Conservation (phyloP, 768 basidiomycete species). For the Mycena haematopus region DNA sequence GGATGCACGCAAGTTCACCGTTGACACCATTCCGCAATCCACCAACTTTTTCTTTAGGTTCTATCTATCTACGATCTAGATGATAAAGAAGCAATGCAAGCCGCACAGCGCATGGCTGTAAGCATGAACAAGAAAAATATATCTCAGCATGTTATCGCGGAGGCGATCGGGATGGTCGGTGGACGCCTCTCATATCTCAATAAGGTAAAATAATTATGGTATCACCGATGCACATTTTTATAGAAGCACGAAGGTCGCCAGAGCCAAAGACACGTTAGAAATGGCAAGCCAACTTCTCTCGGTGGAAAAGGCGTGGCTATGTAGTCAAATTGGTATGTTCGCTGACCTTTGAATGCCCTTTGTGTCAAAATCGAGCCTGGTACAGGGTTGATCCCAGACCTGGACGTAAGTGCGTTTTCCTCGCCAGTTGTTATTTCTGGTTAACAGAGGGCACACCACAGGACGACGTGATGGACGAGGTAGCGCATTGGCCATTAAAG, state of each 20-base stretch:
- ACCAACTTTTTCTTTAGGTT: conserved; percentile 48
- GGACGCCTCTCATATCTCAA: conserved; percentile 83
- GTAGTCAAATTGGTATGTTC: conserved; percentile 70
- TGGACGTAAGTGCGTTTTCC: conserved; percentile 47
- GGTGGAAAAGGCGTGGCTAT: conserved; percentile 82
- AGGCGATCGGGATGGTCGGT: conserved; percentile 70
- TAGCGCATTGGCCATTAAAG: conserved; percentile 32
- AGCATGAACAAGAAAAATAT: conserved; percentile 37
- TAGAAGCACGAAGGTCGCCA: conserved; percentile 49
- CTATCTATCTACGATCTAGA: conserved; percentile 77
- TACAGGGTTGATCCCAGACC: conserved; percentile 72
- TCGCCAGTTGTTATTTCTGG: background rate
- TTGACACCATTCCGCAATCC: background rate
- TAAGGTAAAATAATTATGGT: conserved; percentile 43
- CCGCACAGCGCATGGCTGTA: conserved; percentile 59
- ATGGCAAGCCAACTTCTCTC: conserved; percentile 69
- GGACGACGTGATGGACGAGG: conserved; percentile 85
- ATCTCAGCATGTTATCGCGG: conserved; percentile 27
- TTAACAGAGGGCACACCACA: background rate
- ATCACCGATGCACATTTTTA: background rate
- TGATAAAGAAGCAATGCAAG: conserved; percentile 60
- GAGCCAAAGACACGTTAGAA: conserved; percentile 62
- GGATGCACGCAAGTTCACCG: conserved; percentile 65
- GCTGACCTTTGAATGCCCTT: background rate
- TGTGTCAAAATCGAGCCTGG: background rate